Evolutionary conservation across 2,329 filamentous ascomycete genomes (phyloP), one percentile per base, ranked within the genome.

Genomic region (Colletotrichum cuscutae): DNA sequence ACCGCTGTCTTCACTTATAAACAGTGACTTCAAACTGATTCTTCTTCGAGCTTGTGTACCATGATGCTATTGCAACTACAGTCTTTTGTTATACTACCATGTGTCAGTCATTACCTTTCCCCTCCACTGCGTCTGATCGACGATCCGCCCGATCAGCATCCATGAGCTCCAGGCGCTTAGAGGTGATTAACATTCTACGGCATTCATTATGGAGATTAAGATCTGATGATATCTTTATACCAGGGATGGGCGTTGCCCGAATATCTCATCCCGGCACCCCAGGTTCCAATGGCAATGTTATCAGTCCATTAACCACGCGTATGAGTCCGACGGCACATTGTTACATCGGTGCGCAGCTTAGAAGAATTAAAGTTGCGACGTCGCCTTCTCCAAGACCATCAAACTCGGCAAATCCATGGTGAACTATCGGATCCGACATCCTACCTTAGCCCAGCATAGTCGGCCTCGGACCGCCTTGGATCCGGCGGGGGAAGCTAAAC

Each of bases 251-350:
- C 15, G 3, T 7, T 49, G 3, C 19, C 42, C 3, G 19, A 49
- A 49, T 9, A 9, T 11, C 42, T 49, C 42, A 9, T 49, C 42
- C 1, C 42, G 19, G 7, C 42, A n/a, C 42, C 9, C 6, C 3
- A 11, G 3, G 3, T 9, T 46, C 1, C 42, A 49, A 49, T n/a
- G n/a, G 19, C 42, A n/a, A 49, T n/a, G 1, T 49, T n/a, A 49
- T n/a, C 19, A n/a, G 8, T 1, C 3, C 19, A 1, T 11, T 0
- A 2, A 49, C 15, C 15, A 7, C 6, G 0, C 12, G 37, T 1
- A 49, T 19, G 42, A 49, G 42, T 2, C 19, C 19, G 7, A n/a
- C 15, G 4, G 19, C 7, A 0, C 7, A 8, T 2, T 49, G 42
- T 49, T 49, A n/a, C 42, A n/a, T 49, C 0, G 42, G 6, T 49